Evolutionary conservation across 2,329 filamentous ascomycete species (phyloP).

Genomic region (Ascochyta koolunga): DNA sequence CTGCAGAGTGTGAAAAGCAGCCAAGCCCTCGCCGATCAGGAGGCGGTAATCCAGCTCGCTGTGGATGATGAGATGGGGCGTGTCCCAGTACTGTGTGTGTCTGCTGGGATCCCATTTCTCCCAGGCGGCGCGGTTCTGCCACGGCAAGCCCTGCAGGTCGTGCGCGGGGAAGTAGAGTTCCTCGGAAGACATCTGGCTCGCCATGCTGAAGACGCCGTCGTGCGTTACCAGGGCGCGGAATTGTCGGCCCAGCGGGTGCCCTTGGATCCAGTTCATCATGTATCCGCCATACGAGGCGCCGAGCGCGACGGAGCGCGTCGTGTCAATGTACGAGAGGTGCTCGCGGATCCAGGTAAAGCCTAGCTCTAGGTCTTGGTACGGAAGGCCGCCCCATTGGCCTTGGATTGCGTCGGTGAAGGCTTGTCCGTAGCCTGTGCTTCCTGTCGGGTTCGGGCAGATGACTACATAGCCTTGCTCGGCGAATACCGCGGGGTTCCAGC

Average conservation of each 20-base stretch:
- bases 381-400: conserved; percentile 81
- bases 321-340: conserved; percentile 72
- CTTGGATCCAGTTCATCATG: conserved; percentile 82
- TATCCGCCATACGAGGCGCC: conserved; percentile 63
- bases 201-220: conserved; percentile 78
- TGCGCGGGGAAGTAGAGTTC: conserved; percentile 60
- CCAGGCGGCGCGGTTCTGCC: conserved; percentile 56
- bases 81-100: conserved; percentile 73
- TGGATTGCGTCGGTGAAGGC: conserved; percentile 76
- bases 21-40: conserved; percentile 81
- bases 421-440: conserved; percentile 83
- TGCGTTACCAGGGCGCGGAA: conserved; percentile 91
- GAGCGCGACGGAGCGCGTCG: conserved; percentile 70
- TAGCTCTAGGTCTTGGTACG: conserved; percentile 81
- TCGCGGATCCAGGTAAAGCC: conserved; percentile 76
- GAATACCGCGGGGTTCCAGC: conserved; percentile 87
- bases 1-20: conserved; percentile 86
- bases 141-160: conserved; percentile 46
- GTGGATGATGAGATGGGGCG: conserved; percentile 89
- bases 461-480: conserved; percentile 88
- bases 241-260: conserved; percentile 77
- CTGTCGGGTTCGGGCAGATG: conserved; percentile 81
- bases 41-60: conserved; percentile 89
- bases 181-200: conserved; percentile 57
- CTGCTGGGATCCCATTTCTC: conserved; percentile 63